Evolutionary conservation across 306 rosid species (phyloP).

Genomic region (Lathyrus oleraceus): DNA sequence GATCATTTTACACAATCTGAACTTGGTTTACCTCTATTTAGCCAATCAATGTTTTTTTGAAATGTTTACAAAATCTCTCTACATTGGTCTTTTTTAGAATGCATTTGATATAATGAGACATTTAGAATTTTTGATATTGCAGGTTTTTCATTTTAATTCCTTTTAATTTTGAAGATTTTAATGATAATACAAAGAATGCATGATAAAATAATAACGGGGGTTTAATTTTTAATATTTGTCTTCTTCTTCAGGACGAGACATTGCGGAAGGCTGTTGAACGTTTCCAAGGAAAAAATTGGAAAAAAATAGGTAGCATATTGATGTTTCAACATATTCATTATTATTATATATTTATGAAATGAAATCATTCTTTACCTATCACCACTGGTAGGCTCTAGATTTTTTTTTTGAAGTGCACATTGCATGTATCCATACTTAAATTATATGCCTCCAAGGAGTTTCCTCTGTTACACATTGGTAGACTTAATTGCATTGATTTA

Average conservation of each 20-base stretch:
- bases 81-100: background rate
- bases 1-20: slow-evolving; percentile 17
- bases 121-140: slow-evolving; percentile 4
- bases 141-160: background rate
- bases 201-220: background rate
- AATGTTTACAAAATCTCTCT: background rate
- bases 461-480: background rate
- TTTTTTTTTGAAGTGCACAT: background rate
- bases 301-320: slow-evolving; percentile 74
- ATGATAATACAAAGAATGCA: background rate
- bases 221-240: background rate
- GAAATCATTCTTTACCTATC: slow-evolving; percentile 9
- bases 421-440: background rate
- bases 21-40: slow-evolving; percentile 8
- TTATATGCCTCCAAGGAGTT: slow-evolving; percentile 16
- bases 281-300: slow-evolving; percentile 97
- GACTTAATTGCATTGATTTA: background rate
- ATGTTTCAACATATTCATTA: slow-evolving; percentile 26
- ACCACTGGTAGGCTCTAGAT: slow-evolving; percentile 1
- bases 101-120: background rate
- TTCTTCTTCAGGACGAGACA: slow-evolving; percentile 64
- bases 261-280: slow-evolving; percentile 82
- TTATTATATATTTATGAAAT: background rate
- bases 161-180: slow-evolving; percentile 5
- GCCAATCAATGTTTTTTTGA: slow-evolving; percentile 39